phyloP scores from a whole-genome alignment of 169 alveolate species.

The Eimeria maxima region DNA sequence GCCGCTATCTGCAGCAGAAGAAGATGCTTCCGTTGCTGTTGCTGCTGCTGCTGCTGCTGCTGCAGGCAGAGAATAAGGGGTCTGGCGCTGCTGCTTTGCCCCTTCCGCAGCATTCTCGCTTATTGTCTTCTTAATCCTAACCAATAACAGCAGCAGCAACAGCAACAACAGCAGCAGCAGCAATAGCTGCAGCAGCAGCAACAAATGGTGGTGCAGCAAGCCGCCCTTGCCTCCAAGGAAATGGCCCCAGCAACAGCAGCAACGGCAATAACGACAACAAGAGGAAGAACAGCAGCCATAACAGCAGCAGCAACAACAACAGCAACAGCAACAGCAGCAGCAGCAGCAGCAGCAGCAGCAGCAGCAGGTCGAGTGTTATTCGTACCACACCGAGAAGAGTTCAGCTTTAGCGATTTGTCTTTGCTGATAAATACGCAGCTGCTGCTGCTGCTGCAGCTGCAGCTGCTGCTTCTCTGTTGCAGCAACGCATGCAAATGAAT shows the following conservation, averaged over 20 bases:
- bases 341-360: slow-evolving; percentile 7
- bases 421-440: neutral
- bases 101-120: neutral
- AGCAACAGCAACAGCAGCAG: slow-evolving; percentile 23
- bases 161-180: slow-evolving; percentile 26
- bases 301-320: neutral
- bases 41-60: neutral
- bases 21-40: neutral
- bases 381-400: slow-evolving; percentile 16
- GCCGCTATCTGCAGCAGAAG: neutral
- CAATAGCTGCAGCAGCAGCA: too few relatives aligned
- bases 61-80: neutral
- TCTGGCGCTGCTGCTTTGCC: neutral
- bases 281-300: neutral
- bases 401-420: neutral
- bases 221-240: too few relatives aligned
- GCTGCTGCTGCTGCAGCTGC: slow-evolving; percentile 50
- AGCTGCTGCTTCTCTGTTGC: slow-evolving; percentile 17
- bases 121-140: neutral
- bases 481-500: neutral
- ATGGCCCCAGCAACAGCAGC: too few relatives aligned
- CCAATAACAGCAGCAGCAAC: neutral
- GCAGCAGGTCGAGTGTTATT: neutral
- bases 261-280: too few relatives aligned
- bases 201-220: too few relatives aligned